Conservation (phyloP, 352 stramenopile species). For the Phytopythium delawarense region DNA sequence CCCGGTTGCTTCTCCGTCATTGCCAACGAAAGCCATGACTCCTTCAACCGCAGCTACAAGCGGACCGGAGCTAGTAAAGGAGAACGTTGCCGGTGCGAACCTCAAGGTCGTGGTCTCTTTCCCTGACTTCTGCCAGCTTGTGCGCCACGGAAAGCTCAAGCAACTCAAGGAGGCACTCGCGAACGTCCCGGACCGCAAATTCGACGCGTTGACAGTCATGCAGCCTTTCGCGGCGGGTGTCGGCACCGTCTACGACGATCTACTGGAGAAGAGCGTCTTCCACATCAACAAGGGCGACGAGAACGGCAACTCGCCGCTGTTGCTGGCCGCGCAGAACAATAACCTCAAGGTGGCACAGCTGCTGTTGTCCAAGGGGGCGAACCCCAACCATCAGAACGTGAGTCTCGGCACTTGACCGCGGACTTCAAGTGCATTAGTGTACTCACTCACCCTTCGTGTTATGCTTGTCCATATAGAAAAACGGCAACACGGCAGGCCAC, state of each 20-base stretch:
- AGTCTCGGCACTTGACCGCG: slow-evolving; percentile 8
- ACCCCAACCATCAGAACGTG: slow-evolving; percentile 91
- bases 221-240: slow-evolving; percentile 71
- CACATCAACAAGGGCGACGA: slow-evolving; percentile 87
- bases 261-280: slow-evolving; percentile 89
- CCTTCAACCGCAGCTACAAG: not conserved
- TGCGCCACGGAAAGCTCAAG: slow-evolving; percentile 87
- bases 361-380: slow-evolving; percentile 86
- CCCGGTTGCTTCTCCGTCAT: not conserved
- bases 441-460: not conserved
- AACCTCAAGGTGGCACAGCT: slow-evolving; percentile 87
- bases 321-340: slow-evolving; percentile 87
- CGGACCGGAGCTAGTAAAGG: not conserved
- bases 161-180: slow-evolving; percentile 86
- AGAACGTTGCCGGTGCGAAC: slow-evolving; percentile 10
- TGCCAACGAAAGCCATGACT: not conserved
- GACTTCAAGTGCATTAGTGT: not conserved
- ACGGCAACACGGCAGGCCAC: slow-evolving; percentile 90
- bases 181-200: slow-evolving; percentile 80
- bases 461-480: slow-evolving; percentile 27
- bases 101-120: slow-evolving; percentile 58
- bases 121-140: slow-evolving; percentile 70
- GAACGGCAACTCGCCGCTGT: slow-evolving; percentile 88
- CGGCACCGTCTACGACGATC: slow-evolving; percentile 89
- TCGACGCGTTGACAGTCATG: slow-evolving; percentile 73